These are phyloP conservation scores for Teratosphaeria viscida DNA, from an alignment of 2,329 filamentous ascomycete species.

Conservation along the genomic window DNA sequence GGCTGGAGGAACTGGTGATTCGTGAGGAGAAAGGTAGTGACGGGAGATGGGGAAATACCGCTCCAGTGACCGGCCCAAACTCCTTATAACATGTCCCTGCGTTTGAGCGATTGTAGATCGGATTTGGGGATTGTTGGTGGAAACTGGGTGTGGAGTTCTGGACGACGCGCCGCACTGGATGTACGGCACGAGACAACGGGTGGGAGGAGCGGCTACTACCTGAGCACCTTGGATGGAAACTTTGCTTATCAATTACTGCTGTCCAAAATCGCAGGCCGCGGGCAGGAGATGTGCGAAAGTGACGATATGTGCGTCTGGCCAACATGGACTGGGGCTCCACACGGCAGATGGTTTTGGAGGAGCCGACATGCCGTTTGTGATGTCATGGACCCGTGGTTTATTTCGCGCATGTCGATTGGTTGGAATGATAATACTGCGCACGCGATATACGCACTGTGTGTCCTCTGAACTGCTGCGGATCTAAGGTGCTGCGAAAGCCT, in stretches of 20 bases:
- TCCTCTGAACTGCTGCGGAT: no score
- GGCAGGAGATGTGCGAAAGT: neutral
- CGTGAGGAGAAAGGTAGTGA: neutral
- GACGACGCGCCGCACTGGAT: neutral
- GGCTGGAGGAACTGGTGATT: neutral
- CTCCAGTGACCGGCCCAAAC: neutral
- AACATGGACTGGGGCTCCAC: neutral
- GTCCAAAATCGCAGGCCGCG: neutral
- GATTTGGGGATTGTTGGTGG: neutral
- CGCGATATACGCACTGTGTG: neutral
- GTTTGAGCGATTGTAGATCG: neutral
- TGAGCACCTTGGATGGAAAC: neutral
- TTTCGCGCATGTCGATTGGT: neutral
- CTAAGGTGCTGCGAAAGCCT: no score
- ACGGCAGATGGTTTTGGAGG: neutral
- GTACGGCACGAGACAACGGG: neutral
- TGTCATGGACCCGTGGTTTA: neutral
- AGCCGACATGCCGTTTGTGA: neutral
- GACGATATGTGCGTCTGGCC: neutral
- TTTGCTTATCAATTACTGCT: neutral
- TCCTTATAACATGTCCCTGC: neutral
- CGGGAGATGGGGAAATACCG: neutral
- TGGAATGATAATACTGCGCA: neutral
- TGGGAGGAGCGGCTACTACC: neutral
- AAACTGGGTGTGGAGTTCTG: neutral